Evolutionary conservation across 2,329 filamentous ascomycete genomes (phyloP).

Genomic region (Xylaria arbuscula): DNA sequence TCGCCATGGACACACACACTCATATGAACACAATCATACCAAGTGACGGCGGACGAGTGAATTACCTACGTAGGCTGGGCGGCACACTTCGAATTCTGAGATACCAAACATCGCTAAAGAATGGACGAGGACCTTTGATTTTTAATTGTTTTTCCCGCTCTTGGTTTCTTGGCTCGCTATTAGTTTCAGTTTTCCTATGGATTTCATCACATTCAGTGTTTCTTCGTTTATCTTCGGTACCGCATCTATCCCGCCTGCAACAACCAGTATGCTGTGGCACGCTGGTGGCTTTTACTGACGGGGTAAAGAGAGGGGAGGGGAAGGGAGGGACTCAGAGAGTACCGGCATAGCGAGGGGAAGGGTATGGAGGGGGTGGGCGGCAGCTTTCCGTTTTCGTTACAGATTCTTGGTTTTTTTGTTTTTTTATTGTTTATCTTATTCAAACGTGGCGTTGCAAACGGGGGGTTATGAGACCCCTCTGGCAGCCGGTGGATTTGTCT

Average conservation of each 20-base stretch:
- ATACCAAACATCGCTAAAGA: slow-evolving; percentile 39
- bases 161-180: slow-evolving; percentile 29
- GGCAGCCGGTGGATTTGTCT: slow-evolving; percentile 14
- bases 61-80: slow-evolving; percentile 30
- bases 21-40: slow-evolving; percentile 8
- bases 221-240: slow-evolving; percentile 11
- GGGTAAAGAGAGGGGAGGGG: neutral
- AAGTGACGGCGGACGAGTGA: slow-evolving; percentile 19
- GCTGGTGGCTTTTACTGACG: slow-evolving; percentile 15
- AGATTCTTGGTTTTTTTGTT: neutral
- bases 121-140: slow-evolving; percentile 29
- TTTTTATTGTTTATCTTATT: neutral
- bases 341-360: slow-evolving; percentile 24
- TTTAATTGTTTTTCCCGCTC: slow-evolving; percentile 35
- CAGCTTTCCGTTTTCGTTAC: slow-evolving; percentile 13
- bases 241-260: slow-evolving; percentile 14
- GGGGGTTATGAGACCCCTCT: slow-evolving; percentile 23
- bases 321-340: slow-evolving; percentile 15
- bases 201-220: slow-evolving; percentile 19
- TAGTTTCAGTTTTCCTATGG: slow-evolving; percentile 28
- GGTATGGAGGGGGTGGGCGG: slow-evolving; percentile 11
- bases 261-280: slow-evolving; percentile 15
- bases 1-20: slow-evolving; percentile 23
- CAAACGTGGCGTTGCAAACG: slow-evolving; percentile 22
- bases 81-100: slow-evolving; percentile 38